Base-by-base conservation (phyloP, 192 early-diverging fungal species). In the Geranomyces michiganensis region DNA sequence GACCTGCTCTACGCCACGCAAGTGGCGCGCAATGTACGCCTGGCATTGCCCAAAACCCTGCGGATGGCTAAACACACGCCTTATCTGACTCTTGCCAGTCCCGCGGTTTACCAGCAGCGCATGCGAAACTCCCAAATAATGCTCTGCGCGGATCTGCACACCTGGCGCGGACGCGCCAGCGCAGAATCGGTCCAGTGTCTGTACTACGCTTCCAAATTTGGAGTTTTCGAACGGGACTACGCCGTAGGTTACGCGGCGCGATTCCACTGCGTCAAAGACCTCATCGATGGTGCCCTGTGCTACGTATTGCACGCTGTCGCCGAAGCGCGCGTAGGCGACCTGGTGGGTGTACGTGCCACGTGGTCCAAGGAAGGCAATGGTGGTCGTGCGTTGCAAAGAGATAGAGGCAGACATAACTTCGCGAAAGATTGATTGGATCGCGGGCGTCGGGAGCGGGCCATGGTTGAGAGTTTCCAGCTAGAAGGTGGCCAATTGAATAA, bases 201-300 rank as follows among this genome's bases (percentile, higher is more conserved):
- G 80, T 8, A 89, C 85, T 2, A 98, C 96, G 13, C 86, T 86
- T 44, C 96, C 96, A 80, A 69, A 68, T 21, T 90, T 92, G 10
- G 95, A 96, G 79, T 98, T 98, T 76, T 98, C 96, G 75, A 95
- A 93, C 1, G 96, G 96, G 5, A 98, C 90, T 61, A 98, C 77
- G 7, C 94, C 94, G 70, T 94, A 97, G n/a, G 90, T 92, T 2
- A 87, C 82, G 29, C 82, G 83, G 27, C 90, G 90, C 10, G 84
- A 83, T 71, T 89, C 90, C 0, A 92, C 91, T 0, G 90, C 89
- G 24, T 80, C 82, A 75, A 96, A 91, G 0, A 98, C 91, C 63
- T 92, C 93, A 1, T 29, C 63, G 31, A 81, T 81, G 14, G 74
- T 79, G 7, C 45, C 46, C 53, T 73, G 51, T 27, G 56, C 68